Percentiles rank a stretch among this genome's conserved stretches.
phyloP scores from a whole-genome alignment of 352 stramenopile species.

The Stephanocyclus meneghinianus region DNA sequence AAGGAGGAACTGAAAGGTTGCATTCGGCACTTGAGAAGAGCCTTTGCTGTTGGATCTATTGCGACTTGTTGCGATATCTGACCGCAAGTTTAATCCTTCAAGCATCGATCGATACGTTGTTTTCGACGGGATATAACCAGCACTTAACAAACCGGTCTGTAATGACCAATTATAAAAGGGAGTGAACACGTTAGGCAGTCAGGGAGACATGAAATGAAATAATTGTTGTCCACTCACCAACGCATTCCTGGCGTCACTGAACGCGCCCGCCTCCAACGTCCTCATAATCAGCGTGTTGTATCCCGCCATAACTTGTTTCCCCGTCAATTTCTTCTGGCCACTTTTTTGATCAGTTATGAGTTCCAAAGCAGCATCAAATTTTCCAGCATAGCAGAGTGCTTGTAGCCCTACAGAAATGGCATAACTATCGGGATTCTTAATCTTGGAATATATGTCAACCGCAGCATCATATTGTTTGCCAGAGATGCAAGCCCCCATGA shows the following conservation, averaged over 20 bases:
- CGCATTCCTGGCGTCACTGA: slow-evolving; percentile 46
- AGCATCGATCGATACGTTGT: slow-evolving; percentile 59
- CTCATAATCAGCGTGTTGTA: slow-evolving; percentile 66
- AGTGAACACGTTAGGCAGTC: slow-evolving; percentile 1
- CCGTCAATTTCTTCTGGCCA: slow-evolving; percentile 54
- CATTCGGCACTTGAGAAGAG: slow-evolving; percentile 17
- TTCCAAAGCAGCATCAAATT: slow-evolving; percentile 52
- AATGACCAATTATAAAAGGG: slow-evolving; percentile 4
- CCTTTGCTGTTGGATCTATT: slow-evolving; percentile 11
- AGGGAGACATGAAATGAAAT: not conserved
- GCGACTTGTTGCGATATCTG: slow-evolving; percentile 14
- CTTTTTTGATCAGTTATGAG: slow-evolving; percentile 54
- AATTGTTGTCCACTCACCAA: slow-evolving; percentile 43
- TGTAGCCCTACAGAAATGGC: slow-evolving; percentile 67
- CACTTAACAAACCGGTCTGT: slow-evolving; percentile 53
- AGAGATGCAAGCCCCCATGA: slow-evolving; percentile 76
- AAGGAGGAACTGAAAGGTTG: slow-evolving; percentile 71
- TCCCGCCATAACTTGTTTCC: slow-evolving; percentile 70
- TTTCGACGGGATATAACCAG: slow-evolving; percentile 78
- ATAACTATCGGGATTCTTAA: slow-evolving; percentile 77
- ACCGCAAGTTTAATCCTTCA: slow-evolving; percentile 55
- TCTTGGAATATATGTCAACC: slow-evolving; percentile 68
- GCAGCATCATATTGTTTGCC: slow-evolving; percentile 63
- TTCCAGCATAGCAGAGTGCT: slow-evolving; percentile 58
- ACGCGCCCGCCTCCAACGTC: slow-evolving; percentile 53